Percentiles rank a stretch among this genome's conserved stretches.
These are phyloP conservation scores for Canariomyces notabilis DNA, from an alignment of 2,329 filamentous ascomycete species.

Conservation along the genomic window DNA sequence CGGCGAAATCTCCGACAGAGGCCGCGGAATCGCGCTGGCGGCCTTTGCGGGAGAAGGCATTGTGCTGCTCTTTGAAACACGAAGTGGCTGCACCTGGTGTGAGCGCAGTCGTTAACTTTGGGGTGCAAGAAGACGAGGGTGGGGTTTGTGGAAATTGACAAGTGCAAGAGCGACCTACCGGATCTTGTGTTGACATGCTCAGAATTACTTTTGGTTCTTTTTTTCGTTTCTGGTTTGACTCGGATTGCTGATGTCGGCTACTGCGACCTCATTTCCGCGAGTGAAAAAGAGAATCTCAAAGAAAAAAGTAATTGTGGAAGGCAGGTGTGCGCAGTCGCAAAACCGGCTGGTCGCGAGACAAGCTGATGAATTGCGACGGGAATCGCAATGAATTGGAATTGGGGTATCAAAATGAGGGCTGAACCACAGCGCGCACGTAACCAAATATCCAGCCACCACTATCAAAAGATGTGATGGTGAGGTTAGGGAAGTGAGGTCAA, in stretches of 20 bases:
- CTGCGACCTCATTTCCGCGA: neutral
- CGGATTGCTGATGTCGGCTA: neutral
- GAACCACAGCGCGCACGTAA: neutral
- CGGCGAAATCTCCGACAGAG: slow-evolving; percentile 83
- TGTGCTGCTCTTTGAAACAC: slow-evolving; percentile 66
- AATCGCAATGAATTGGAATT: neutral
- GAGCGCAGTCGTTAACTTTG: slow-evolving; percentile 2
- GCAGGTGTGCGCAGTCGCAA: neutral
- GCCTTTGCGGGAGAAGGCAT: slow-evolving; percentile 59
- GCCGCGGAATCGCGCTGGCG: slow-evolving; percentile 58
- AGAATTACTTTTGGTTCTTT: neutral
- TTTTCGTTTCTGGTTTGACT: neutral
- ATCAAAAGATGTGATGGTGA: slow-evolving; percentile 6
- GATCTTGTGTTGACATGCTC: slow-evolving; percentile 24
- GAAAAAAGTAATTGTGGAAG: neutral
- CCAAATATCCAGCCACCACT: slow-evolving; percentile 3
- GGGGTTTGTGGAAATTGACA: neutral
- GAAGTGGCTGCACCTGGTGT: slow-evolving; percentile 67
- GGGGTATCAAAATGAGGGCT: neutral
- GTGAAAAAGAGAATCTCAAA: neutral
- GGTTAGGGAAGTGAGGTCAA: neutral
- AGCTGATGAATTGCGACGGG: neutral
- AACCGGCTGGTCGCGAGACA: neutral
- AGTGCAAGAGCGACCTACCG: slow-evolving; percentile 19
- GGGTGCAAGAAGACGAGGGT: neutral